Evolutionary conservation across 345 rosid genomes (phyloP).

Genomic region (Moricandia arvensis): DNA sequence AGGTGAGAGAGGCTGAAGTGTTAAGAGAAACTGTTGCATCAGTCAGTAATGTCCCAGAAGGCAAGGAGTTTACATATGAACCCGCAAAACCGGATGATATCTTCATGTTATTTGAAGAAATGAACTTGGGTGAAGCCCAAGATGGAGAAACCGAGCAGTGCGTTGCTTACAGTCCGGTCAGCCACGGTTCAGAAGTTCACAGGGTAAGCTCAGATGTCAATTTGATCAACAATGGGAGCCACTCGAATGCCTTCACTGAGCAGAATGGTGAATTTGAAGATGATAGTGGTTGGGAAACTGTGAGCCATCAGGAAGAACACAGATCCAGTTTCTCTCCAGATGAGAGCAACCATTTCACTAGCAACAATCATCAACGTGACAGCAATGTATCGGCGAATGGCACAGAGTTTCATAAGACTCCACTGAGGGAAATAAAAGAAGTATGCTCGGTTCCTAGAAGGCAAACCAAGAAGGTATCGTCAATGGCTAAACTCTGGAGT

Average conservation of each 20-base stretch:
- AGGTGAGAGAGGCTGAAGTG: constrained; percentile 39
- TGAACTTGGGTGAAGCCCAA: constrained; percentile 42
- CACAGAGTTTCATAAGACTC: constrained; percentile 56
- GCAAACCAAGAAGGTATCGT: constrained; percentile 60
- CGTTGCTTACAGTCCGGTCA: constrained; percentile 39
- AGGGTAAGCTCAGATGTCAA: constrained; percentile 54
- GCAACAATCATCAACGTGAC: constrained; percentile 42
- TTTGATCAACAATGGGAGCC: constrained; percentile 37
- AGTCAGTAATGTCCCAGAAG: constrained; percentile 48
- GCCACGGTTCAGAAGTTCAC: constrained; percentile 49
- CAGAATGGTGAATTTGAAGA: constrained; percentile 64
- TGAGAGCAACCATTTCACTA: constrained; percentile 54
- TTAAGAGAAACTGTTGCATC: constrained; percentile 59
- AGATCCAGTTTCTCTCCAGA: constrained; percentile 74
- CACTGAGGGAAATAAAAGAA: constrained; percentile 62
- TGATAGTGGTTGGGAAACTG: constrained; percentile 91
- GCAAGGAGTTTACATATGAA: constrained; percentile 62
- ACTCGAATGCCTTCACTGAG: constrained; percentile 33
- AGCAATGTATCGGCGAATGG: constrained; percentile 57
- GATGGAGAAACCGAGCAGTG: constrained; percentile 38
- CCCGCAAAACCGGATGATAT: constrained; percentile 66
- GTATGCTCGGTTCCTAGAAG: constrained; percentile 53
- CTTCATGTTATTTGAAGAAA: constrained; percentile 61
- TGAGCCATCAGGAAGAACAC: constrained; percentile 79
- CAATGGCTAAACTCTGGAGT: constrained; percentile 85